Evolutionary conservation across 129 eudicot species (phyloP), one percentile per base, ranked within the genome.

Genomic region (Arctium minus): DNA sequence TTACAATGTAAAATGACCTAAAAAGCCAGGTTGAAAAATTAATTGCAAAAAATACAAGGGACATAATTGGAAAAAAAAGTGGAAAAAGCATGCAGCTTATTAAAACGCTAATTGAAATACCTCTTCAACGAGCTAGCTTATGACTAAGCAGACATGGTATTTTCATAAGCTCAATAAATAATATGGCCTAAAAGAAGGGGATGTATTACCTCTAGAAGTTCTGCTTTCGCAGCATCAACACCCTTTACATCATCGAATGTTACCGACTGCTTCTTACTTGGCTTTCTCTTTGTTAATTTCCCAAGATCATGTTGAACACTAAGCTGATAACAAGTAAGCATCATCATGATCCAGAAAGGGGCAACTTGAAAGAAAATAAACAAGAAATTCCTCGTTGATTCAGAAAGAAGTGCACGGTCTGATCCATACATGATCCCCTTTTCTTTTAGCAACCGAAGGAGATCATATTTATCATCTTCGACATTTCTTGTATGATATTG

Each of bases 191-290:
- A 17, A 44, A 39, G 15, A 33, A 76, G 6, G 8, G 6, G 50
- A 62, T 13, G n/a, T 5, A 35, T 35, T 65, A 82, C 86, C 86
- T 86, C 89, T 56, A 86, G 17, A 27, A 86, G 89, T 65, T 86
- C 89, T 30, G 80, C 42, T 79, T 82, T 86, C 36, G 89, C 89
- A 77, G 80, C 83, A 73, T 86, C 89, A 64, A 82, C 86, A n/a
- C 86, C 89, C 38, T 86, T 82, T 22, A 86, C 89, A 77, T 86
- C 89, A 73, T 86, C 83, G 6, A 86, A 86, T 44, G 89, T 86
- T 18, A 86, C 69, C 0, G 86, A 81, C 10, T 85, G 88, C 64
- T 81, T 86, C 33, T 62, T 81, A 73, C 83, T 86, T 30, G 86
- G 89, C 74, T 77, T 82, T 73, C 70, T 86, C 74, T 78, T 77